Evolutionary conservation across 176 grass and related monocot genomes (phyloP).

Genomic region (Avena sativa): DNA sequence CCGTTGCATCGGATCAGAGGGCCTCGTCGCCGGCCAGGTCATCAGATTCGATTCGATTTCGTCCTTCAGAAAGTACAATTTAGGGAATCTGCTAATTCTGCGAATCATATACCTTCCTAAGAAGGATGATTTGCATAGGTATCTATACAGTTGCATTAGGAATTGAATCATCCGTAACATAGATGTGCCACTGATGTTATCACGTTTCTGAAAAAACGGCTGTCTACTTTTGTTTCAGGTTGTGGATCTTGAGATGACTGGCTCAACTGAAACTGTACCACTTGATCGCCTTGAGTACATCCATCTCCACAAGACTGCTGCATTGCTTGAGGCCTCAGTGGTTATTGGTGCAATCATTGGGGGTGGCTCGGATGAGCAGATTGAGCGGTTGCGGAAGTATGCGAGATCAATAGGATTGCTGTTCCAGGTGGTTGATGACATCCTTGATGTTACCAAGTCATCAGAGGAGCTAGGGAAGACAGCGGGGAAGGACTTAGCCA

Average conservation of each 20-base stretch:
- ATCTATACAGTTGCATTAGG: background rate
- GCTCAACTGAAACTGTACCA: conserved; percentile 45
- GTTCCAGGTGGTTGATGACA: conserved; percentile 92
- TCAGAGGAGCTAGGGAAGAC: conserved; percentile 83
- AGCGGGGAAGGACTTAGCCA: conserved; percentile 79
- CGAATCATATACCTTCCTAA: background rate
- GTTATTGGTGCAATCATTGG: conserved; percentile 78
- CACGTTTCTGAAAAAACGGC: background rate
- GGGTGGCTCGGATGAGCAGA: conserved; percentile 65
- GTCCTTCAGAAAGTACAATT: background rate
- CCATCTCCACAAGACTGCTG: conserved; percentile 88
- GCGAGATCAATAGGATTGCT: conserved; percentile 73
- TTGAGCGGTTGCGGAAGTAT: conserved; percentile 62
- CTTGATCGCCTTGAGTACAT: conserved; percentile 82
- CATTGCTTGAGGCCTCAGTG: conserved; percentile 78
- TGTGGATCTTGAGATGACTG: conserved; percentile 84
- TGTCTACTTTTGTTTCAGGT: conserved; percentile 40
- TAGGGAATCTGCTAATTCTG: conserved; percentile 39
- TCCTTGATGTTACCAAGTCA: conserved; percentile 82
- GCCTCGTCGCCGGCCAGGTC: conserved; percentile 82
- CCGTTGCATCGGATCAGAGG: conserved; percentile 68
- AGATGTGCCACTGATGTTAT: background rate
- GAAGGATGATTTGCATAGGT: background rate
- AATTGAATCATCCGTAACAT: background rate
- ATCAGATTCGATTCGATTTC: conserved; percentile 39